Percentiles rank a stretch among this genome's conserved stretches.
phyloP scores from a whole-genome alignment of 176 grass and related monocot species.

The Oryza glumipatula region DNA sequence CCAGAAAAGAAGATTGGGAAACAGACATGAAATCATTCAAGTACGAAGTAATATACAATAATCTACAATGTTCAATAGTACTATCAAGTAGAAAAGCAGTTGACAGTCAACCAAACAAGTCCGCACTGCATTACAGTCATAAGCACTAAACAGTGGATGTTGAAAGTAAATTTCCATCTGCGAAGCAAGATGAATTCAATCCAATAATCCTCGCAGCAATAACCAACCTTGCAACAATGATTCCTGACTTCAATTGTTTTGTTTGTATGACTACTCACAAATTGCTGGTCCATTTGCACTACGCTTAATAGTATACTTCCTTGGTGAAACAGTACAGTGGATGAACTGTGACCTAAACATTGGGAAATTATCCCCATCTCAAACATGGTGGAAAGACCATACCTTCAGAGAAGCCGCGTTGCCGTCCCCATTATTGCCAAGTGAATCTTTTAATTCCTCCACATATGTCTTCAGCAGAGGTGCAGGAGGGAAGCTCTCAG shows the following conservation, averaged over 20 bases:
- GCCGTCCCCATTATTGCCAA: conserved; percentile 56
- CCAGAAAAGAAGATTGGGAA: conserved; percentile 1
- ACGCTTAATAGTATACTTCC: conserved; percentile 15
- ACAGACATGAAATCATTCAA: neutral
- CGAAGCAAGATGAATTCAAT: neutral
- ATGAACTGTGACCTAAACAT: neutral
- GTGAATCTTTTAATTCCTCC: conserved; percentile 54
- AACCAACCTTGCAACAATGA: conserved; percentile 12
- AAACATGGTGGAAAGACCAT: conserved; percentile 28
- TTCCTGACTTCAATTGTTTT: conserved; percentile 8
- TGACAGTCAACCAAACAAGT: neutral
- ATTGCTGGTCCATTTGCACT: neutral
- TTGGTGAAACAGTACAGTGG: neutral
- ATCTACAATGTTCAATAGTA: neutral
- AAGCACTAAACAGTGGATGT: conserved; percentile 8
- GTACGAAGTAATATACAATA: neutral
- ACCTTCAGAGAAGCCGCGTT: conserved; percentile 40
- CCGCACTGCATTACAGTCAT: neutral
- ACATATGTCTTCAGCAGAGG: conserved; percentile 71
- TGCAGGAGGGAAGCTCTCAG: conserved; percentile 61
- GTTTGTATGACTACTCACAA: neutral
- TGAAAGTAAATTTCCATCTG: conserved; percentile 5
- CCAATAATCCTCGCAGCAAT: neutral
- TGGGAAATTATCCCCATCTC: neutral
- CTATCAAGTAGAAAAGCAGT: neutral